Conservation (phyloP, 2,329 filamentous ascomycete species). For the Teratosphaeria zuluensis region DNA sequence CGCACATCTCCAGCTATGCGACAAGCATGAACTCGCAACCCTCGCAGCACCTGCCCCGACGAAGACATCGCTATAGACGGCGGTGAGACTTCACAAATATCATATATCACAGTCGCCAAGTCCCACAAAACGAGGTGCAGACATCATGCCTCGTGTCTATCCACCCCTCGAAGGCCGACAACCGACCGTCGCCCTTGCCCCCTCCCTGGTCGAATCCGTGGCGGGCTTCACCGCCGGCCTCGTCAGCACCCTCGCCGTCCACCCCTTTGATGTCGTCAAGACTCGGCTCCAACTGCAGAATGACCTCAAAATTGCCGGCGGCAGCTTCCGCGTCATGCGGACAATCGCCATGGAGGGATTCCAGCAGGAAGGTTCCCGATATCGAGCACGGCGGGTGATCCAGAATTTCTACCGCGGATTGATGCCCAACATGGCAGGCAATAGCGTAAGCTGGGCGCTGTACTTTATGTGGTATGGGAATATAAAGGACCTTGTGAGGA, state of each 20-base stretch:
- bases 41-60: neutral
- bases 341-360: conserved; percentile 12
- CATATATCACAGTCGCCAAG: neutral
- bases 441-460: conserved; percentile 78
- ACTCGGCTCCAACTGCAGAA: conserved; percentile 66
- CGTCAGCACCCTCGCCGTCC: conserved; percentile 74
- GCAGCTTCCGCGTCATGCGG: conserved; percentile 19
- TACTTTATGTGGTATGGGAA: conserved; percentile 74
- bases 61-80: neutral
- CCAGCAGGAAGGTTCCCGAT: neutral
- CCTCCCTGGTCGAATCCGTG: conserved; percentile 74
- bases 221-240: conserved; percentile 85
- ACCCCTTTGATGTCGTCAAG: conserved; percentile 93
- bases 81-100: neutral
- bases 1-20: neutral
- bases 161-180: conserved; percentile 37
- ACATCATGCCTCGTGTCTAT: conserved; percentile 39
- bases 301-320: conserved; percentile 11
- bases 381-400: conserved; percentile 5
- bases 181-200: conserved; percentile 50
- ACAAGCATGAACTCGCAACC: conserved; percentile 4
- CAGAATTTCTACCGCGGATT: conserved; percentile 76
- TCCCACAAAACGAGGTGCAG: neutral
- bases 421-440: conserved; percentile 82
- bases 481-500: conserved; percentile 45